phyloP scores from a whole-genome alignment of 2,329 filamentous ascomycete species.

The Hymenoscyphus salicellus region DNA sequence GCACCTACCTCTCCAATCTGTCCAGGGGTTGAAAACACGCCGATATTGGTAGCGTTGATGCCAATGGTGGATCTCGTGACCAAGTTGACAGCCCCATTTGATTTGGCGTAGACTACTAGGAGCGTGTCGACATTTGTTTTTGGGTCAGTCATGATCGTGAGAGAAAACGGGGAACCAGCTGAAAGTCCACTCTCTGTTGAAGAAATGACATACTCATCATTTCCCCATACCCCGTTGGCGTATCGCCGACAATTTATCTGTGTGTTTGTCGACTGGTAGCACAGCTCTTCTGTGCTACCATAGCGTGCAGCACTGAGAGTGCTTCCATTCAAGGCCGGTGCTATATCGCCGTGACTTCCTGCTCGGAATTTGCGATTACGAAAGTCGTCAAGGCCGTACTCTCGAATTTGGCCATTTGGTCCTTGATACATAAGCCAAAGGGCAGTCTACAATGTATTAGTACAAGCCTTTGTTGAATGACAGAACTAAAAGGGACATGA shows the following conservation, averaged over 20 bases:
- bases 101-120: constrained; percentile 11
- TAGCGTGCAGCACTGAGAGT: constrained; percentile 13
- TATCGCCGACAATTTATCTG: constrained; percentile 14
- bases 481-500: not conserved
- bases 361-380: constrained; percentile 12
- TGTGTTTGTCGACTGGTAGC: constrained; percentile 10
- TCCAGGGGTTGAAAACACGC: constrained; percentile 7
- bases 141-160: constrained; percentile 2
- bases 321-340: constrained; percentile 3
- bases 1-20: constrained; percentile 12
- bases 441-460: not conserved
- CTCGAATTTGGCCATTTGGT: constrained; percentile 11
- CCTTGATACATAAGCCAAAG: constrained; percentile 20
- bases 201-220: constrained; percentile 13
- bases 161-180: constrained; percentile 6
- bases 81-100: constrained; percentile 11
- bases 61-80: constrained; percentile 7
- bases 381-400: constrained; percentile 20
- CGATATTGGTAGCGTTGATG: constrained; percentile 9
- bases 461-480: not conserved
- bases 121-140: constrained; percentile 7
- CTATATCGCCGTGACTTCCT: constrained; percentile 11
- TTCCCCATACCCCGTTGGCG: constrained; percentile 11
- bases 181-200: constrained; percentile 13
- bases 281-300: constrained; percentile 12